Conservation (phyloP, 164 flowering plant genomes). For the Magnolia changhungtana region DNA sequence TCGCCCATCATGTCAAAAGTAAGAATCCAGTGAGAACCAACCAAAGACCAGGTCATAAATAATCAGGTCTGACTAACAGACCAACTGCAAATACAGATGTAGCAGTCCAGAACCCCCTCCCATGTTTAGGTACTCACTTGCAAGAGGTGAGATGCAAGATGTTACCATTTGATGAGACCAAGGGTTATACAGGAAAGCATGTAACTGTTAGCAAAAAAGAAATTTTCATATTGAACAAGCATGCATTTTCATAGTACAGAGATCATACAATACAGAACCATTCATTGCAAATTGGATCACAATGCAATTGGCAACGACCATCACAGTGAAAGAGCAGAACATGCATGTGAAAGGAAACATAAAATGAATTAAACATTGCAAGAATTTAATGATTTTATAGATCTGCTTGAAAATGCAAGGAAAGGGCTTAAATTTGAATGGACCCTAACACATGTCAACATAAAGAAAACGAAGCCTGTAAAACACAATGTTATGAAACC, state of each 20-base stretch:
- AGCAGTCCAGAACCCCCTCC: constrained; percentile 4
- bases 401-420: not conserved
- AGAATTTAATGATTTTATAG: not conserved
- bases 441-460: not conserved
- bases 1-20: not conserved
- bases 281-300: not conserved
- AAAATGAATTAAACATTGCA: not conserved
- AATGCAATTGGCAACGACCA: constrained; percentile 5
- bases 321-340: not conserved
- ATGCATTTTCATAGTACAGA: not conserved
- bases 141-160: not conserved
- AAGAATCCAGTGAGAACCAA: constrained; percentile 5
- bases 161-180: constrained; percentile 13
- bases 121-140: constrained; percentile 10
- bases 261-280: not conserved
- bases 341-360: not conserved
- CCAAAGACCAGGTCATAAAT: constrained; percentile 2
- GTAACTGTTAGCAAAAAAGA: constrained; percentile 11
- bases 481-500: not conserved
- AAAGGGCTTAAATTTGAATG: too few relatives aligned
- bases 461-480: not conserved
- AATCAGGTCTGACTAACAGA: not conserved
- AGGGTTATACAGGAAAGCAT: constrained; percentile 8
- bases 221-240: not conserved
- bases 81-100: not conserved